A percentile compares a stretch with the other conserved stretches of the same genome.
These are phyloP conservation scores for Trametes cingulata DNA, from an alignment of 768 basidiomycete species.

Conservation along the genomic window DNA sequence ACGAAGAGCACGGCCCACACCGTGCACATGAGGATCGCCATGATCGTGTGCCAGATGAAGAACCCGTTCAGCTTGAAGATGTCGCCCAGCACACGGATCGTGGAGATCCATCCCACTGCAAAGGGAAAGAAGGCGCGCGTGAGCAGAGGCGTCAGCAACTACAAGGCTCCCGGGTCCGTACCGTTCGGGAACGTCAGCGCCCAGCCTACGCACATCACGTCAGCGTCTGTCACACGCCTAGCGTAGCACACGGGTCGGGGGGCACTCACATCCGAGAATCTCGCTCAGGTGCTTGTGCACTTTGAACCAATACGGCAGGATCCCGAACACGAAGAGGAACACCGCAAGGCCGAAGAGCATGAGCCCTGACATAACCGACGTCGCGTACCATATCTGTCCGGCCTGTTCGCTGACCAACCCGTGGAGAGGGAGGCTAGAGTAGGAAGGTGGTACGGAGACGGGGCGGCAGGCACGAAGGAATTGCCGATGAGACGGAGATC, in stretches of 20 bases:
- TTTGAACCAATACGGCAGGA: constrained; percentile 51
- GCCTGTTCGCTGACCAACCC: constrained; percentile 39
- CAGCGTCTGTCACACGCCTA: neutral
- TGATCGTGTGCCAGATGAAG: constrained; percentile 40
- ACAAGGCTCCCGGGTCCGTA: constrained; percentile 16
- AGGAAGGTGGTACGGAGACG: constrained; percentile 1
- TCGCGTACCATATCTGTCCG: constrained; percentile 48
- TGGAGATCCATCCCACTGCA: constrained; percentile 46
- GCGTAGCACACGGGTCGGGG: neutral
- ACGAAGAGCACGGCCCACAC: constrained; percentile 45
- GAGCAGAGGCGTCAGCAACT: neutral
- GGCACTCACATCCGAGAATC: constrained; percentile 45
- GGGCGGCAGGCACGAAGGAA: constrained; percentile 2
- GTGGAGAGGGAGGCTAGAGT: constrained; percentile 35
- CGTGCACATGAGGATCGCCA: constrained; percentile 41
- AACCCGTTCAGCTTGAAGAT: constrained; percentile 43
- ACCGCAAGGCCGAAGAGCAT: constrained; percentile 49
- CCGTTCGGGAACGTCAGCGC: constrained; percentile 49
- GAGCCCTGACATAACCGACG: constrained; percentile 40
- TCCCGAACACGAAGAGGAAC: constrained; percentile 48
- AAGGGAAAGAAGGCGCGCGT: neutral
- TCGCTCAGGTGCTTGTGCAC: constrained; percentile 46
- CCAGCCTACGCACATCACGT: constrained; percentile 36
- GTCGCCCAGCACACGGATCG: constrained; percentile 42
- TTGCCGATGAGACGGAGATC: constrained; percentile 9